A percentile compares a stretch with the other conserved stretches of the same genome.
Evolutionary conservation across 2,329 filamentous ascomycete genomes (phyloP).

Genomic region (Aureobasidium sp.): DNA sequence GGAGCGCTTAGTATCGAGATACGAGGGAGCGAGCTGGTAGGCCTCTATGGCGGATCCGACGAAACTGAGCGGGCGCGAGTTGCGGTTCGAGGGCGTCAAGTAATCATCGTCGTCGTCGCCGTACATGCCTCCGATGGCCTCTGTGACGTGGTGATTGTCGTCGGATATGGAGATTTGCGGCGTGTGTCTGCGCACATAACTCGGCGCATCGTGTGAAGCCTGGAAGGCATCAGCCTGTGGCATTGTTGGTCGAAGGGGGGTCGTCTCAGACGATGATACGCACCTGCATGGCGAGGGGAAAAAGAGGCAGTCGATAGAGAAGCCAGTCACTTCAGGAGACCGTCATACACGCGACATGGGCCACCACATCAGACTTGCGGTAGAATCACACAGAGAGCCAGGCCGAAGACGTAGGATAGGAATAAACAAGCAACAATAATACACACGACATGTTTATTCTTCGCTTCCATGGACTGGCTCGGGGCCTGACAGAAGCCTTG

Average conservation of each 20-base stretch:
- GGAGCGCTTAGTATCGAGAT: slow-evolving; percentile 22
- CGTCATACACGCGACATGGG: slow-evolving; percentile 12
- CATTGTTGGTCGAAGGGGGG: not conserved
- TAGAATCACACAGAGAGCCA: not conserved
- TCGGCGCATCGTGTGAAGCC: slow-evolving; percentile 34
- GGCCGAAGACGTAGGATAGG: not conserved
- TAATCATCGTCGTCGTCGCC: slow-evolving; percentile 48
- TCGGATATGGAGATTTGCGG: slow-evolving; percentile 70
- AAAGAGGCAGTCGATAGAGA: slow-evolving; percentile 8
- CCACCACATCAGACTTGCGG: not conserved
- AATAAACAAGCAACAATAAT: not conserved
- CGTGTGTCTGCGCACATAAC: slow-evolving; percentile 44
- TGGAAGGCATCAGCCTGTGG: not conserved
- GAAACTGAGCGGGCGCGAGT: slow-evolving; percentile 69
- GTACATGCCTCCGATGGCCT: slow-evolving; percentile 87
- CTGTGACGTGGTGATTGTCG: slow-evolving; percentile 87
- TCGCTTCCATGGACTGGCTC: slow-evolving; percentile 5
- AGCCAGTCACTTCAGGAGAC: slow-evolving; percentile 10
- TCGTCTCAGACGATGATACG: not conserved
- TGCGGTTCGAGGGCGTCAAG: slow-evolving; percentile 35
- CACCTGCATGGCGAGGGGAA: slow-evolving; percentile 16
- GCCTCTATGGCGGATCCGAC: slow-evolving; percentile 51
- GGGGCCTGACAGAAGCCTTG: slow-evolving; percentile 3
- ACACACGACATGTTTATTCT: slow-evolving; percentile 8
- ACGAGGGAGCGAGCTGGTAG: slow-evolving; percentile 28